Evolutionary conservation across 2,329 filamentous ascomycete genomes (phyloP), one percentile per base, ranked within the genome.

Genomic region (Trichoderma sp.): DNA sequence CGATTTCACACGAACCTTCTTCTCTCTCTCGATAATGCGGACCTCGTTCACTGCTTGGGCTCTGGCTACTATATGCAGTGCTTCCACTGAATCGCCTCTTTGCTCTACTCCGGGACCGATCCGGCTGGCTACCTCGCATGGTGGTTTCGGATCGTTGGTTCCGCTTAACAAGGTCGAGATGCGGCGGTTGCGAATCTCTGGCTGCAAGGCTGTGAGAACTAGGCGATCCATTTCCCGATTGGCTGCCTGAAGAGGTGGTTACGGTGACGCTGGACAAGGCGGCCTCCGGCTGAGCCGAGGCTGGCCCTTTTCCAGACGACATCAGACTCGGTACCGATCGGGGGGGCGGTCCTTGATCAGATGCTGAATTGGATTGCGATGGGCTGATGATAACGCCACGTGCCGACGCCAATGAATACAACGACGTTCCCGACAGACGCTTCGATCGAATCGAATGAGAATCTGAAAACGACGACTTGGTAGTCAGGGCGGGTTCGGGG

Each of bases 61-160:
- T 95, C 70, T 92, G 88, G 76, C 90, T 95, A 79, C 91, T 95
- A 45, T 90, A 87, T n/a, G 84, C 89, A 45, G 91, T 94, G 78
- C 92, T 95, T 27, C 88, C 90, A 74, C 93, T 96, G 72, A 95
- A 89, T 69, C 93, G 86, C 70, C 93, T 84, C 76, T 92, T 91
- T 22, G 84, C 87, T 74, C 86, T 84, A 75, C 92, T 92, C 52
- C 90, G 86, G 56, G 90, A 91, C 71, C 85, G 81, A 64, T 84
- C 83, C 10, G 83, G 83, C 68, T 84, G 83, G 15, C 81, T 71
- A 52, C 10, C 50, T 19, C 84, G 81, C 67, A 80, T 68, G 5
- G 77, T 76, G 29, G 79, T 71, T 22, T 81, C 78, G 66, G 74
- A 69, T n/a, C 75, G 77, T 56, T 78, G 77, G 64, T 76, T 81